Percentiles rank a stretch among this genome's conserved stretches.
phyloP scores from a whole-genome alignment of 1,139 yeast species.

The Taphrina wiesneri region DNA sequence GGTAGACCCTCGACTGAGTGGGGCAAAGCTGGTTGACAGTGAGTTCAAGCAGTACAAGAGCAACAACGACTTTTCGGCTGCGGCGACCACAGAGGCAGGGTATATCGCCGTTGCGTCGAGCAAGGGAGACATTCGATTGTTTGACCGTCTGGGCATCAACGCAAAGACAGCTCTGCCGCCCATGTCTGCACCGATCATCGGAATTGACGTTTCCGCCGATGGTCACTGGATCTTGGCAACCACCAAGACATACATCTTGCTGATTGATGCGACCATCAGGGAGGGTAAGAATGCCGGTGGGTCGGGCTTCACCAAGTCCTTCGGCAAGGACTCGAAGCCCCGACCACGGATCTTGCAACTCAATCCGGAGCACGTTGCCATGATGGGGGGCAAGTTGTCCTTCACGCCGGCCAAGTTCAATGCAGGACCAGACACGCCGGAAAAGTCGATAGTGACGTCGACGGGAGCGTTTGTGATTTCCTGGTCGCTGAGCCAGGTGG shows the following conservation, averaged over 20 bases:
- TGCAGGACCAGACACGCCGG: constrained; percentile 62
- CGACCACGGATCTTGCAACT: constrained; percentile 67
- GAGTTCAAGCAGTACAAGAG: constrained; percentile 58
- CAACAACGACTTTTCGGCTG: constrained; percentile 58
- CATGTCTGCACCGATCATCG: constrained; percentile 69
- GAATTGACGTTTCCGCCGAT: constrained; percentile 71
- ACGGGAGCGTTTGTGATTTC: constrained; percentile 78
- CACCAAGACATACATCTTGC: constrained; percentile 65
- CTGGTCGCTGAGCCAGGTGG: constrained; percentile 66
- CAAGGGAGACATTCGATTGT: constrained; percentile 74
- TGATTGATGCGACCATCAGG: constrained; percentile 65
- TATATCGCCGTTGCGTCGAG: constrained; percentile 71
- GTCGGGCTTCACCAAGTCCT: constrained; percentile 65
- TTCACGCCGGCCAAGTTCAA: constrained; percentile 80
- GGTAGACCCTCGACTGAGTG: constrained; percentile 72
- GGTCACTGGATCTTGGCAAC: constrained; percentile 84
- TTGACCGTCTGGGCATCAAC: constrained; percentile 66
- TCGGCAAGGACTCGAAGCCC: constrained; percentile 67
- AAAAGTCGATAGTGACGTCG: constrained; percentile 71
- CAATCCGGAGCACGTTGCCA: constrained; percentile 70
- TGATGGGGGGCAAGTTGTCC: constrained; percentile 54
- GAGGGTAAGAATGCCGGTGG: constrained; percentile 62
- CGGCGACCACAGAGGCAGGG: constrained; percentile 74
- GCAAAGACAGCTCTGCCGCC: constrained; percentile 82
- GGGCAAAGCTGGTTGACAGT: constrained; percentile 58